Evolutionary conservation across 2,329 filamentous ascomycete genomes (phyloP).

Genomic region (Capronia americana): DNA sequence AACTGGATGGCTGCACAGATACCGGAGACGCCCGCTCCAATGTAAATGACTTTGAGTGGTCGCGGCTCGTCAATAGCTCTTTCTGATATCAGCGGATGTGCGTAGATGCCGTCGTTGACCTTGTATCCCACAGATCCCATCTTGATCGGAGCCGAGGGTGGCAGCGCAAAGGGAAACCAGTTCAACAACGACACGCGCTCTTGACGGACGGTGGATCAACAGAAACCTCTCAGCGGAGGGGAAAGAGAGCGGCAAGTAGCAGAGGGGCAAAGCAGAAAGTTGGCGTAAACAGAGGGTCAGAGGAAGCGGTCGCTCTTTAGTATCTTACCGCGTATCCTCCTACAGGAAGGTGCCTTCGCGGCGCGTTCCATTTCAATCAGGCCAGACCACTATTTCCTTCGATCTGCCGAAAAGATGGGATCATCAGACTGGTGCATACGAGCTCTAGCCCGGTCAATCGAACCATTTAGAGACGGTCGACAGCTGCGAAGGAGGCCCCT

Average conservation of each 20-base stretch:
- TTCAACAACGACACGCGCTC: not conserved
- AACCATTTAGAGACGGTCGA: not conserved
- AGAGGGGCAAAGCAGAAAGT: not conserved
- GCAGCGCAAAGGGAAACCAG: not conserved
- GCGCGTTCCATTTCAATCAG: not conserved
- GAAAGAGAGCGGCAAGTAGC: not conserved
- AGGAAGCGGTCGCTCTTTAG: slow-evolving; percentile 4
- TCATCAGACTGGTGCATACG: slow-evolving; percentile 15
- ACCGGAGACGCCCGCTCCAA: slow-evolving; percentile 50
- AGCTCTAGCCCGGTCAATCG: slow-evolving; percentile 7
- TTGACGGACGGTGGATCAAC: not conserved
- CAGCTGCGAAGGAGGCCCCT: slow-evolving; percentile 1
- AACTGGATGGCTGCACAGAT: slow-evolving; percentile 36
- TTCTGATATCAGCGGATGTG: slow-evolving; percentile 37
- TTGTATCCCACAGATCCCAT: slow-evolving; percentile 34
- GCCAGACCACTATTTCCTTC: not conserved
- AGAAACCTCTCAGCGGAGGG: not conserved
- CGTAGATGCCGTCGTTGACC: slow-evolving; percentile 25
- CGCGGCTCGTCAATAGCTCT: slow-evolving; percentile 35
- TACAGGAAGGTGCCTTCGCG: slow-evolving; percentile 1
- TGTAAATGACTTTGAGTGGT: slow-evolving; percentile 41
- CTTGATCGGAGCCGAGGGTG: not conserved
- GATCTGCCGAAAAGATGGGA: slow-evolving; percentile 17
- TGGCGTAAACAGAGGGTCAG: not conserved
- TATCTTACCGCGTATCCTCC: slow-evolving; percentile 8